Evolutionary conservation across 768 basidiomycete genomes (phyloP), one percentile per base, ranked within the genome.

Genomic region (Botryobasidium botryosum): DNA sequence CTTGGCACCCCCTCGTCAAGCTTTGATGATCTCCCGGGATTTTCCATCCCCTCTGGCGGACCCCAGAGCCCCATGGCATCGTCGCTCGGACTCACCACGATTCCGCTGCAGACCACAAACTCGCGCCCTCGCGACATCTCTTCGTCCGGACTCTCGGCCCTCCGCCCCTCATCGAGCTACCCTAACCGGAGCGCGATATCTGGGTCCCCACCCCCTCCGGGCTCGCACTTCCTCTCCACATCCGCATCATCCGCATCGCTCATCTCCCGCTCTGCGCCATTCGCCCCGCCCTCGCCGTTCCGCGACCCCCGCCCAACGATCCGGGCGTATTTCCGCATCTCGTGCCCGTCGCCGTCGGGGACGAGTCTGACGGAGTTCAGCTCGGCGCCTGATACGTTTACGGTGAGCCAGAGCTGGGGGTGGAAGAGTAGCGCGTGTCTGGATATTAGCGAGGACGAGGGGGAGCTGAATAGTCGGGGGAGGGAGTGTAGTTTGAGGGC

Each of bases 361-460:
- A 74, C 83, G 5, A 77, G 77, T 25, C 68, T 87, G 56, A 88
- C 84, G 43, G 68, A 77, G 31, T 92, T 92, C 58, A 72, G 77
- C 39, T 88, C 84, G 51, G 72, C 78, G 3, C 90, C 90, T 1
- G 90, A 94, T 55, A 68, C 72, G 35, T 92, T 94, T 57, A 68
- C 77, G 24, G 68, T 87, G 36, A 75, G 76, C 48, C 85, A 90
- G 66, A 85, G 81, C 50, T 92, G 87, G 90, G 90, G 88, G 0
- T 91, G 88, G 88, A 88, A 87, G 63, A 70, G 68, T 43, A 31
- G 40, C 23, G 24, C 40, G 13, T 42, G 40, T 21, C 23, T 42
- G 13, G 40, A 70, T 49, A 55, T 73, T 40, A 61, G 61, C 13
- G 56, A 59, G 28, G 57, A 64, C 13, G 56, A 59, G 15, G 29